Evolutionary conservation across 2,329 filamentous ascomycete species (phyloP), one percentile per base, ranked within the genome.

Genomic region (Fusarium luffae): DNA sequence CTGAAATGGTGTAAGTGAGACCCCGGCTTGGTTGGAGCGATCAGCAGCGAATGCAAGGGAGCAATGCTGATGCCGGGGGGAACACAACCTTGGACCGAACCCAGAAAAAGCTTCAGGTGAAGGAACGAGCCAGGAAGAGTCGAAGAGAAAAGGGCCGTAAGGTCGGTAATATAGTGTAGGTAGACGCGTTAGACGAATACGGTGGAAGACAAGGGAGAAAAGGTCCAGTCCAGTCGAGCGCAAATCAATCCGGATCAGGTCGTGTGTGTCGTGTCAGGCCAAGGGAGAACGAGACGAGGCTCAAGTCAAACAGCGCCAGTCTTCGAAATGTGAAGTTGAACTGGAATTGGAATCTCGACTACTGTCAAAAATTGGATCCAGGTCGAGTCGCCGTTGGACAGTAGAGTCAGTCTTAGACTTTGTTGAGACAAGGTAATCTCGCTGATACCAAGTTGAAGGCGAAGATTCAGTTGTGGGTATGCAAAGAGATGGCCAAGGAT

Each of bases 341-440:
- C 58, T 63, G 58, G 63, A 69, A 70, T 37, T 63, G 58, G 54
- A 69, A 70, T 37, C 52, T 69, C 42, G 44, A 56, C 23, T 46
- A 30, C 25, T 54, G 48, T 66, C 66, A 48, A 63, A 59, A 63
- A 52, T 51, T 63, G 61, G 32, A 47, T 55, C 27, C 21, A 56
- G 27, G 16, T 57, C 47, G 47, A 47, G 41, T 66, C 18, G 40
- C 23, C 46, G 46, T 59, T 51, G 37, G 63, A 66, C 60, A 65
- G 37, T 51, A 47, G 59, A 43, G 30, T 19, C 59, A 50, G 63
- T 70, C 67, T 68, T 49, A 69, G 65, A 71, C 55, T 55, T 55
- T 37, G 42, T 54, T 71, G 56, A 71, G 68, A 71, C 68, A 71
- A 44, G n/a, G 65, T 43, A 71, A 71, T 71, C 61, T 71, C 54